Conservation (phyloP, 139 green algal species). For the Nannochloris sp. region DNA sequence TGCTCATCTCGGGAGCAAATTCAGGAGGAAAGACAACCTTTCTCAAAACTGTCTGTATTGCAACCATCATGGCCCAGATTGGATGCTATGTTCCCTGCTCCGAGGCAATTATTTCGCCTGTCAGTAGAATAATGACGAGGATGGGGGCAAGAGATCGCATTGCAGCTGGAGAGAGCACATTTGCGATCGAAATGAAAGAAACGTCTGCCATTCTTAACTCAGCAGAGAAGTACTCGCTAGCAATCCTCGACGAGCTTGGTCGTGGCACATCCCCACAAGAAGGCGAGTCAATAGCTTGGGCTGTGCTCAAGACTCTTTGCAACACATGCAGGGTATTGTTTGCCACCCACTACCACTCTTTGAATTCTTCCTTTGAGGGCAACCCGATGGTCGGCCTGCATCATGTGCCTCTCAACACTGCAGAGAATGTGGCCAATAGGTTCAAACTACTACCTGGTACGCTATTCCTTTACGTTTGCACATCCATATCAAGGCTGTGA, state of each 20-base stretch:
- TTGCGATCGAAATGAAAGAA: constrained; percentile 57
- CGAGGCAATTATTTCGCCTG: constrained; percentile 8
- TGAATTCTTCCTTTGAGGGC: constrained; percentile 27
- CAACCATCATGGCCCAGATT: constrained; percentile 41
- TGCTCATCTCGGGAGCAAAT: constrained; percentile 64
- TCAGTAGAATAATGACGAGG: constrained; percentile 45
- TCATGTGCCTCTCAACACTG: no score
- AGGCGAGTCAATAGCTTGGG: constrained; percentile 59
- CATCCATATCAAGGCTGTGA: no score
- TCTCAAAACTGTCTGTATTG: constrained; percentile 36
- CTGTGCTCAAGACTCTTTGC: constrained; percentile 73
- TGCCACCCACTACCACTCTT: constrained; percentile 73
- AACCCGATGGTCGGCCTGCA: no score
- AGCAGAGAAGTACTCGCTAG: constrained; percentile 29
- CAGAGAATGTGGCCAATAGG: no score
- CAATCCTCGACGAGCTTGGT: constrained; percentile 72
- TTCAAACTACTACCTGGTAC: no score
- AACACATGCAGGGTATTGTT: constrained; percentile 19
- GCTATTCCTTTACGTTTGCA: no score
- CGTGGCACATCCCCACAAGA: constrained; percentile 55
- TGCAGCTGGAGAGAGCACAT: constrained; percentile 39
- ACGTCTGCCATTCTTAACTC: constrained; percentile 25
- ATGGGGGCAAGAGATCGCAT: constrained; percentile 46
- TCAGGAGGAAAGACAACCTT: constrained; percentile 51
- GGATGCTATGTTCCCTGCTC: constrained; percentile 38